These are phyloP conservation scores for Populus simonii DNA, from an alignment of 345 rosid genomes.

Conservation along the genomic window DNA sequence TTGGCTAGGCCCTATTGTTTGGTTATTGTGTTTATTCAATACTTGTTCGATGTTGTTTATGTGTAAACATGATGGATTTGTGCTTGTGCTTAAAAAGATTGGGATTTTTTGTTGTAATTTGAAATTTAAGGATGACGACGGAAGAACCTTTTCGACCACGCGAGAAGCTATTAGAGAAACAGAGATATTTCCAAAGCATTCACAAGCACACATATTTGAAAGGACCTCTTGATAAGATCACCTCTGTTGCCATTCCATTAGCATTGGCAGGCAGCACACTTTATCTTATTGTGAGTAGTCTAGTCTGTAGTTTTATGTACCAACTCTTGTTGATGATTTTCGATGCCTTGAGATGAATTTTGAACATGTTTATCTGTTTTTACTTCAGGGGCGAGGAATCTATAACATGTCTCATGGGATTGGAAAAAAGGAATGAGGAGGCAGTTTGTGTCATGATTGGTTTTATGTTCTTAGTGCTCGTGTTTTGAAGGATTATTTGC, in stretches of 20 bases:
- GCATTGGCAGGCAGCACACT: conserved; percentile 59
- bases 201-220: conserved; percentile 78
- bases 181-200: conserved; percentile 68
- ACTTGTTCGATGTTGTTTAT: too few relatives aligned
- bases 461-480: conserved; percentile 1
- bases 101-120: background rate
- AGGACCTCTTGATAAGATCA: conserved; percentile 76
- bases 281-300: conserved; percentile 65
- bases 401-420: conserved; percentile 83
- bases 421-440: conserved; percentile 75
- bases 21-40: background rate
- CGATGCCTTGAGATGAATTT: background rate
- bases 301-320: background rate
- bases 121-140: conserved; percentile 47
- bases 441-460: conserved; percentile 4
- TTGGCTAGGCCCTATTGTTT: background rate
- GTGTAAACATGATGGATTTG: background rate
- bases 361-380: background rate
- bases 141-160: conserved; percentile 76
- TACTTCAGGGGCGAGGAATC: conserved; percentile 73
- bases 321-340: background rate
- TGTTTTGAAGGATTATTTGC: conserved; percentile 13
- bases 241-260: conserved; percentile 80
- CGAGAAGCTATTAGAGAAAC: conserved; percentile 81
- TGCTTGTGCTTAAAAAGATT: background rate